Conservation (phyloP, 2,329 filamentous ascomycete genomes). For the Xylariaceae sp. region DNA sequence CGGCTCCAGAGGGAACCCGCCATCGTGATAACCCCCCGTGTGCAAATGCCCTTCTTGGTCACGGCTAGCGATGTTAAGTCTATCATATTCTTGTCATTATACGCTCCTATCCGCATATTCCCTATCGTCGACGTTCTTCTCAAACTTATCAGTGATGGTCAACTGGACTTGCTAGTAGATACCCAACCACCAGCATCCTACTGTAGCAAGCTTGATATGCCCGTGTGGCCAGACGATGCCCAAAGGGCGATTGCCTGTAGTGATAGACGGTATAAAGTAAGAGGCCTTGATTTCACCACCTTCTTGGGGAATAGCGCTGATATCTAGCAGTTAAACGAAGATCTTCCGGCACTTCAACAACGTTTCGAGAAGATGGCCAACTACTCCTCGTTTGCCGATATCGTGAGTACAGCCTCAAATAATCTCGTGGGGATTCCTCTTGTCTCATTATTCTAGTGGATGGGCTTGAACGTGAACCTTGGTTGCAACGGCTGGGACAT, state of each 20-base stretch:
- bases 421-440: conserved; percentile 13
- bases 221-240: conserved; percentile 34
- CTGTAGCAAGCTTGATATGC: conserved; percentile 29
- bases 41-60: conserved; percentile 41
- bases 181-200: conserved; percentile 13
- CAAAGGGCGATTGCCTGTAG: conserved; percentile 38
- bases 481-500: conserved; percentile 41
- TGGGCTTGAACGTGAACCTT: conserved; percentile 36
- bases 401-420: conserved; percentile 34
- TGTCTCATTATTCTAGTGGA: conserved; percentile 34
- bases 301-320: background rate
- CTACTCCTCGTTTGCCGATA: conserved; percentile 41
- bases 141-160: conserved; percentile 33
- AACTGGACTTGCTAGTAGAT: conserved; percentile 13
- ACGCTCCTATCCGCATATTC: conserved; percentile 38
- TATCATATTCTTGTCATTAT: conserved; percentile 41
- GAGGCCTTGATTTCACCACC: background rate
- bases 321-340: conserved; percentile 35
- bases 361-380: conserved; percentile 36
- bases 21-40: conserved; percentile 33
- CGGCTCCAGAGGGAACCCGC: conserved; percentile 40
- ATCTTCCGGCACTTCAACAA: conserved; percentile 31
- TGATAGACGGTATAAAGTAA: conserved; percentile 38
- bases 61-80: conserved; percentile 42
- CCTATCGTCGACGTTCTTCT: conserved; percentile 40